Percentiles rank a stretch among this genome's conserved stretches.
phyloP scores from a whole-genome alignment of 495 filamentous ascomycete species.

The Aspergillus ostianus region DNA sequence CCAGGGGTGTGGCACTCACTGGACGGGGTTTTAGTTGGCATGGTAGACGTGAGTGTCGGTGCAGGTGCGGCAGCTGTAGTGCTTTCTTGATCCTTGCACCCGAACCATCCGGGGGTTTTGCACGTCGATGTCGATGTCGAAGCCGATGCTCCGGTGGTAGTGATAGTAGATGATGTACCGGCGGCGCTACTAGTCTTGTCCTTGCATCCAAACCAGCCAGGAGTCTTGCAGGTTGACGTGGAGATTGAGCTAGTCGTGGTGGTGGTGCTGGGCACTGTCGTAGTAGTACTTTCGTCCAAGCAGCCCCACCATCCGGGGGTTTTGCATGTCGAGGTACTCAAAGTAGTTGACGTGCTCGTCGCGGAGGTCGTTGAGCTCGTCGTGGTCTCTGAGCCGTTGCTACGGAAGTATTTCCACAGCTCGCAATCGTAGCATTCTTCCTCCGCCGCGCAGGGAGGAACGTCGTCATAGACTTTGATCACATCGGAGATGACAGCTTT shows the following conservation, averaged over 20 bases:
- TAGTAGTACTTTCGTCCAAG: slow-evolving; percentile 59
- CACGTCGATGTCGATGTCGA: slow-evolving; percentile 45
- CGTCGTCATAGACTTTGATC: slow-evolving; percentile 72
- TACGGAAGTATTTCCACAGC: slow-evolving; percentile 90
- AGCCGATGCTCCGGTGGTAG: slow-evolving; percentile 17
- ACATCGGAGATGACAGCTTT: slow-evolving; percentile 81
- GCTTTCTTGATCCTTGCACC: not conserved
- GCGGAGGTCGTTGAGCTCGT: slow-evolving; percentile 58
- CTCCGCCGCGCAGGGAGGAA: slow-evolving; percentile 71
- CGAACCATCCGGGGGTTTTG: slow-evolving; percentile 68
- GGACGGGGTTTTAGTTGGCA: slow-evolving; percentile 14
- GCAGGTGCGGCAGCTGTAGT: not conserved
- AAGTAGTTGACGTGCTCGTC: slow-evolving; percentile 71
- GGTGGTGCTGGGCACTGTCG: slow-evolving; percentile 54
- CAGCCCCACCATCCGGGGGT: slow-evolving; percentile 76
- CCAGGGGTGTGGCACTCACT: slow-evolving; percentile 61
- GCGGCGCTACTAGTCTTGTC: slow-evolving; percentile 36
- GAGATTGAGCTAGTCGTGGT: slow-evolving; percentile 35
- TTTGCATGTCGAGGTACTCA: slow-evolving; percentile 79
- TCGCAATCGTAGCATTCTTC: slow-evolving; percentile 85
- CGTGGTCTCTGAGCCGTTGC: slow-evolving; percentile 76
- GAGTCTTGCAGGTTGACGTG: slow-evolving; percentile 74
- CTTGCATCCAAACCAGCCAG: slow-evolving; percentile 62
- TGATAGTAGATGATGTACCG: slow-evolving; percentile 26
- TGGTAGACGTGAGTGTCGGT: not conserved